Percentiles rank a stretch among this genome's conserved stretches.
These are phyloP conservation scores for Coniferiporia sulphurascens DNA, from an alignment of 1,284 basidiomycete genomes.

Conservation along the genomic window DNA sequence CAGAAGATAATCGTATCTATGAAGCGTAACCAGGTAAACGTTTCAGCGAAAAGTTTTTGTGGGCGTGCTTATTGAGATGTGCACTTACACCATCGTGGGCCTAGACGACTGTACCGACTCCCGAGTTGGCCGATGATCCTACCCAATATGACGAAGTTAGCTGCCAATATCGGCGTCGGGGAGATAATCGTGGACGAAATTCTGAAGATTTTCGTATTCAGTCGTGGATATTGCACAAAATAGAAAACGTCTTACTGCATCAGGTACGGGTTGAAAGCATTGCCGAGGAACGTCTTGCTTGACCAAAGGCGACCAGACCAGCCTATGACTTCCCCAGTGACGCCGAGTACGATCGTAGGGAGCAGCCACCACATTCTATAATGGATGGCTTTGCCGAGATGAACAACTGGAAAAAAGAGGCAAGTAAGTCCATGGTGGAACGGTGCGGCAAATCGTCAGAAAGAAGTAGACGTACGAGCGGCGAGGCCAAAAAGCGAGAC, in stretches of 20 bases:
- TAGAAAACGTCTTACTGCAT: slow-evolving; percentile 37
- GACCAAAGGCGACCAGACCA: slow-evolving; percentile 38
- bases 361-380: slow-evolving; percentile 38
- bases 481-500: slow-evolving; percentile 17
- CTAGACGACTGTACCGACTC: slow-evolving; percentile 35
- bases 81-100: slow-evolving; percentile 27
- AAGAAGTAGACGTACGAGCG: slow-evolving; percentile 7
- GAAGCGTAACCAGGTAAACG: neutral
- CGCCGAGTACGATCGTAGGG: slow-evolving; percentile 33
- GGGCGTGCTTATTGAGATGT: too few species aligned
- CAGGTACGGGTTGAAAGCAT: slow-evolving; percentile 31
- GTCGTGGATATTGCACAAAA: neutral
- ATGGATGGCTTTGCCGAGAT: slow-evolving; percentile 29
- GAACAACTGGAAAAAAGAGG: slow-evolving; percentile 29
- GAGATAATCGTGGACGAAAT: slow-evolving; percentile 39
- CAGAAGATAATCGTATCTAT: slow-evolving; percentile 36
- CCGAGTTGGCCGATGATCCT: slow-evolving; percentile 38
- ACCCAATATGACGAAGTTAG: slow-evolving; percentile 47
- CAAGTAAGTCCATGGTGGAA: neutral
- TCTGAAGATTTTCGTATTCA: slow-evolving; percentile 23
- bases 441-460: neutral
- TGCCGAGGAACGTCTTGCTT: slow-evolving; percentile 23
- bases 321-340: slow-evolving; percentile 35
- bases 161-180: slow-evolving; percentile 45
- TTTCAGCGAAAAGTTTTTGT: too few species aligned